Evolutionary conservation across 495 filamentous ascomycete genomes (phyloP), one percentile per base, ranked within the genome.

Genomic region (Podospora didyma): DNA sequence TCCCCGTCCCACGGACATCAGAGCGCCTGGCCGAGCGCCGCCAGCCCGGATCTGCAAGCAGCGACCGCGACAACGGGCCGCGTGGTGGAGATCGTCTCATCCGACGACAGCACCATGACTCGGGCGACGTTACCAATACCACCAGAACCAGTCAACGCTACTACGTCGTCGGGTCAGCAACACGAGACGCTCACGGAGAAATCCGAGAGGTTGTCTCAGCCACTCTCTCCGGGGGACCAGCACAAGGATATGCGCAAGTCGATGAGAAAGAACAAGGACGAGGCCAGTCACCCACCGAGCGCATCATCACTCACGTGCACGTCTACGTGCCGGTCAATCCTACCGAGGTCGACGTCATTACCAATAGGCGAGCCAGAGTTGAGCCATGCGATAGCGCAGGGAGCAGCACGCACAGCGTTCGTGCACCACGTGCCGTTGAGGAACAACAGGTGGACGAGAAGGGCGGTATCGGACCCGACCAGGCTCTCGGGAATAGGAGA

Each of bases 1-100:
- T 76, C 69, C 75, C 75, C 48, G 59, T 63, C 45, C 62, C 54
- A 20, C 28, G 54, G 24, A 58, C 66, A 53, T 66, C 69, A 34
- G 74, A 78, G 53, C 48, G 61, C 23, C 51, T 76, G 51, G 74
- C 64, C 46, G 74, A 77, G 62, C 57, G 21, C 46, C 57, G 60
- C 56, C 58, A 48, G 46, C 60, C 56, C 39, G 57, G 53, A 14
- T 70, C 56, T 58, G 61, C 20, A 53, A 44, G 53, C 14, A n/a
- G 47, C n/a, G 46, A 53, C 14, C 16, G 47, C n/a, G 46, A 53
- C 57, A 31, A 16, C 14, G 23, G 48, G 34, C 17, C 58, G 49
- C 49, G 24, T 54, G 24, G 51, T 59, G 34, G 57, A 49, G 28
- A 42, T 42, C 39, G n/a, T 10, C 14, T 16, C 39, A 42, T 16